Evolutionary conservation across 176 grass and related monocot species (phyloP).

Genomic region (Oryza glumipatula): DNA sequence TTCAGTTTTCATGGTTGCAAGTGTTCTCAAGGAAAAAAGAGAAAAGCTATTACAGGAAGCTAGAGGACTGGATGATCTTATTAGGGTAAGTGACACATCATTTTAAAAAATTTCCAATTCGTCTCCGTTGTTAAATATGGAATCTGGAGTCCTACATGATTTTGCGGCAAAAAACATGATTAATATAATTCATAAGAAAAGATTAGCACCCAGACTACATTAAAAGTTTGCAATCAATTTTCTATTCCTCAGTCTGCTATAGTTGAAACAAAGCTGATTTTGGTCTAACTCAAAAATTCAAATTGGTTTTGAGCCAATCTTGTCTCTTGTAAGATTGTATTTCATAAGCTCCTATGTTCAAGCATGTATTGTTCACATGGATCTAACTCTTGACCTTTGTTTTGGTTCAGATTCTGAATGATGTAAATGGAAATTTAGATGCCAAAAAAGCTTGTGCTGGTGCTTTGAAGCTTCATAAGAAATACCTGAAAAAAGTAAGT

Average conservation of each 20-base stretch:
- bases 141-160: neutral
- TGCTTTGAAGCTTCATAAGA: constrained; percentile 98
- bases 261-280: constrained; percentile 10
- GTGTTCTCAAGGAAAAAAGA: constrained; percentile 98
- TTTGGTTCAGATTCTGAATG: constrained; percentile 89
- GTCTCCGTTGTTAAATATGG: constrained; percentile 2
- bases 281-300: neutral
- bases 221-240: neutral
- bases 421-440: constrained; percentile 92
- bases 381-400: constrained; percentile 27
- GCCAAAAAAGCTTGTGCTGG: constrained; percentile 91
- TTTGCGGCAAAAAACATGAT: neutral
- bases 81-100: constrained; percentile 58
- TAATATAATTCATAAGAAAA: neutral
- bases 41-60: constrained; percentile 86
- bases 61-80: constrained; percentile 90
- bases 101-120: neutral
- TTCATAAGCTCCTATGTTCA: neutral
- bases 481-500: constrained; percentile 89
- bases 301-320: neutral
- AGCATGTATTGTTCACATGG: neutral
- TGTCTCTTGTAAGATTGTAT: constrained; percentile 1
- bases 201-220: neutral
- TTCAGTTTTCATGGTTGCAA: constrained; percentile 98
- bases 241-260: neutral